Percentiles rank a stretch among this genome's conserved stretches.
These are phyloP conservation scores for Juglanconis juglandina DNA, from an alignment of 2,329 filamentous ascomycete genomes.

Conservation along the genomic window DNA sequence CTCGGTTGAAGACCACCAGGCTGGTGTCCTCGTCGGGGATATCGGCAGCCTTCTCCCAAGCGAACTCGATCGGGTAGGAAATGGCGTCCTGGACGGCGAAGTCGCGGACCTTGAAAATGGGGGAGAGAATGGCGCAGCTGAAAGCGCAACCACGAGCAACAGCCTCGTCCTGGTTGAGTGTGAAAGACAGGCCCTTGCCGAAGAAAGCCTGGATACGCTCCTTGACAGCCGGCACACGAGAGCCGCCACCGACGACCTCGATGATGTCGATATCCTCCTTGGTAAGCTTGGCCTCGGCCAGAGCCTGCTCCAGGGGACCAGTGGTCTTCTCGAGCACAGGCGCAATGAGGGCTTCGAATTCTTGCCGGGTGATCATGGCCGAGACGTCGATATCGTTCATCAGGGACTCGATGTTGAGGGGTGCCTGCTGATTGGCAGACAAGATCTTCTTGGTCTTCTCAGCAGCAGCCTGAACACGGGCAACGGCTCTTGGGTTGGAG, in stretches of 20 bases:
- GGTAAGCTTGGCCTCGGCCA: constrained; percentile 88
- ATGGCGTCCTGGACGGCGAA: constrained; percentile 97
- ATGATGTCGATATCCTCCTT: constrained; percentile 88
- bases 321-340: constrained; percentile 74
- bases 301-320: constrained; percentile 79
- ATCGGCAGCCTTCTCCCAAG: constrained; percentile 97
- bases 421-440: constrained; percentile 88
- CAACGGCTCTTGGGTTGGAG: constrained; percentile 82
- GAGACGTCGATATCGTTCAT: constrained; percentile 97
- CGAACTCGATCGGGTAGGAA: constrained; percentile 97
- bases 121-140: constrained; percentile 94
- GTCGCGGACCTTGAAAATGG: constrained; percentile 96
- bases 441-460: constrained; percentile 99
- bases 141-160: constrained; percentile 94
- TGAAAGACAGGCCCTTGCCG: constrained; percentile 88
- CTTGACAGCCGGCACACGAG: constrained; percentile 91
- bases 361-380: constrained; percentile 85
- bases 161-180: constrained; percentile 96
- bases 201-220: constrained; percentile 87
- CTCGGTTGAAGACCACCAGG: constrained; percentile 94
- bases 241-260: constrained; percentile 92
- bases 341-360: constrained; percentile 86
- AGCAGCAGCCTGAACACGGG: constrained; percentile 80
- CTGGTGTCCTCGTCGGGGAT: constrained; percentile 98
- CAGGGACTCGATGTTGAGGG: constrained; percentile 93